Percentiles rank a stretch among this genome's conserved stretches.
Conservation (phyloP, 1,284 basidiomycete genomes). For the Baeospora myosura region DNA sequence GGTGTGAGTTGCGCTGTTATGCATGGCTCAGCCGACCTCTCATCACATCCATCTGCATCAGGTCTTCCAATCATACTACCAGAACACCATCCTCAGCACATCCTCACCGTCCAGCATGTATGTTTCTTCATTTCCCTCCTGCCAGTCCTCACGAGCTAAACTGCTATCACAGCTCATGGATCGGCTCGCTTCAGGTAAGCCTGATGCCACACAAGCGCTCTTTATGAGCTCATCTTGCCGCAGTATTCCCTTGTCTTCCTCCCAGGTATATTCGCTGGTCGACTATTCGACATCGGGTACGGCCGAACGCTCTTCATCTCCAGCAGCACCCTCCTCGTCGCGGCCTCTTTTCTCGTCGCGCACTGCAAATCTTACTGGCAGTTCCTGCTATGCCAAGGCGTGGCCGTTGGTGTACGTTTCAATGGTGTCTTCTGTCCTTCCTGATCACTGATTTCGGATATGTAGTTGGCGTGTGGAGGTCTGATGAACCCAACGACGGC, state of each 20-base stretch:
- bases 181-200: conserved; percentile 27
- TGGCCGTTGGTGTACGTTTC: conserved; percentile 5
- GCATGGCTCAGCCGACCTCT: neutral
- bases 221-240: neutral
- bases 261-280: conserved; percentile 21
- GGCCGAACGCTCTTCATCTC: conserved; percentile 27
- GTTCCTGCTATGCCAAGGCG: conserved; percentile 11
- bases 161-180: conserved; percentile 23
- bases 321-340: conserved; percentile 29
- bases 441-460: neutral
- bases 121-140: neutral
- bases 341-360: conserved; percentile 36
- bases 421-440: neutral
- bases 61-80: conserved; percentile 30
- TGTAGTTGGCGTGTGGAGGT: conserved; percentile 7
- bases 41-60: conserved; percentile 2
- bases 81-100: conserved; percentile 21
- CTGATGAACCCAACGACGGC: conserved; percentile 2
- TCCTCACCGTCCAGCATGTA: conserved; percentile 23
- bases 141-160: neutral
- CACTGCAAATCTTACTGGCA: conserved; percentile 18
- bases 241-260: conserved; percentile 15
- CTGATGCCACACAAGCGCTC: neutral
- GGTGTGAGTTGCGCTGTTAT: conserved; percentile 6
- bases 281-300: conserved; percentile 41